phyloP scores from a whole-genome alignment of 2,329 filamentous ascomycete genomes.

The Pestalotiopsis sp. region DNA sequence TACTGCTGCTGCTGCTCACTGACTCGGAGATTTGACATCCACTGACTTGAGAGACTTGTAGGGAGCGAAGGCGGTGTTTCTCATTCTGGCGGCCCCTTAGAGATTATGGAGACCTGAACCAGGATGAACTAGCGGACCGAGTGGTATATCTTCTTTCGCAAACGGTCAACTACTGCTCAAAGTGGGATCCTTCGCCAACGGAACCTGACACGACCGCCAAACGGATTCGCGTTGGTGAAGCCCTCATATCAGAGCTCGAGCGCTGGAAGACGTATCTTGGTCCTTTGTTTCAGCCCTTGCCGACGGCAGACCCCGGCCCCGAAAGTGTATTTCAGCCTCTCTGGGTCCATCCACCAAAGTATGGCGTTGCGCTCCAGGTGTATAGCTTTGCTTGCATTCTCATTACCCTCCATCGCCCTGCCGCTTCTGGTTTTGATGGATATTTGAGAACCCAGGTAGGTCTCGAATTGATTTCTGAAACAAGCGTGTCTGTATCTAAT shows the following conservation, averaged over 20 bases:
- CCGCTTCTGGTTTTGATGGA: slow-evolving; percentile 48
- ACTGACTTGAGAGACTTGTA: slow-evolving; percentile 29
- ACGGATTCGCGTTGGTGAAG: slow-evolving; percentile 17
- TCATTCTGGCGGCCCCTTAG: slow-evolving; percentile 56
- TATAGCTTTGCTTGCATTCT: slow-evolving; percentile 55
- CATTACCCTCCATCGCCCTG: slow-evolving; percentile 53
- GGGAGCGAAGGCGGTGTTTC: slow-evolving; percentile 56
- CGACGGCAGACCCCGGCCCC: slow-evolving; percentile 25
- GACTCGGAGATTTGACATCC: not conserved
- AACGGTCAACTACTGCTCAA: slow-evolving; percentile 59
- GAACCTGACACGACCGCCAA: slow-evolving; percentile 12
- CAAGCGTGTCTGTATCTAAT: not conserved
- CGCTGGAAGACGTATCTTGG: slow-evolving; percentile 34
- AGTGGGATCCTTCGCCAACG: slow-evolving; percentile 27
- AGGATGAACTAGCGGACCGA: slow-evolving; percentile 54
- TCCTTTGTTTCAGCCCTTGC: slow-evolving; percentile 41
- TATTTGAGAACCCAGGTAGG: slow-evolving; percentile 35
- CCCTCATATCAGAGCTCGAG: slow-evolving; percentile 28
- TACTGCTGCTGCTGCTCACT: not conserved
- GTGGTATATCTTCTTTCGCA: slow-evolving; percentile 58
- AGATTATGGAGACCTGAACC: slow-evolving; percentile 45
- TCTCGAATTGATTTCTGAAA: not conserved
- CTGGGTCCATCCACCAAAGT: slow-evolving; percentile 52
- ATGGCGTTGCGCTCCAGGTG: slow-evolving; percentile 50
- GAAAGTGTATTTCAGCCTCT: slow-evolving; percentile 43